Evolutionary conservation across 1,284 basidiomycete species (phyloP), one percentile per base, ranked within the genome.

Genomic region (Kwoniella shivajii): DNA sequence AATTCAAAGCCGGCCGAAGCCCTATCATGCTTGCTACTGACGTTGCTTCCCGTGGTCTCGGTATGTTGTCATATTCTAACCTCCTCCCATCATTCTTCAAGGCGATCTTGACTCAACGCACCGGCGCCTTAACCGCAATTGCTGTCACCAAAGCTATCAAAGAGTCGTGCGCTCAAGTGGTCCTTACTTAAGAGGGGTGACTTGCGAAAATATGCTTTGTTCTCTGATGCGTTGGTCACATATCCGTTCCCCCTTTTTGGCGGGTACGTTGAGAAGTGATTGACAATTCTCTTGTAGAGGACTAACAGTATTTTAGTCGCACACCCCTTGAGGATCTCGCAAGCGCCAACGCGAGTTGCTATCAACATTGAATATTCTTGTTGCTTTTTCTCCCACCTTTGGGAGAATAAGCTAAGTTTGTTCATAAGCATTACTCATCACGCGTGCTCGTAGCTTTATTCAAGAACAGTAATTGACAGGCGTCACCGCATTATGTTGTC

Each of bases 21-120:
- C 96, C 96, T 13, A 98, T 99, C 79, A 85, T 99, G 80, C 94
- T 99, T 77, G 94, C 94, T 80, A 95, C 92, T 67, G 92, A 94
- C 75, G 91, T 99, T 70, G 95, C 95, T 65, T 97, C 93, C 76
- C 94, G 95, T 87, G 95, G 95, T 87, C 87, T 99, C 77, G 95
- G 95, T 99, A 89, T 83, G 94, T 96, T 45, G 16, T 29, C 29
- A 1, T 22, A 29, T 27, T 38, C 31, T 3, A 26, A 22, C 18
- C 38, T 9, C 14, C 30, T 41, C 20, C 26, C 24, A 22, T 30
- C 26, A 39, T 50, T 30, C 38, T 24, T 52, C 62, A 48, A 52
- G 53, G 56, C 58, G 61, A 56, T 34, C 41, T 56, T 48, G 44
- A 50, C 47, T 49, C 42, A 31, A 50, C 6, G 51, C 44, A 45